Evolutionary conservation across 768 basidiomycete species (phyloP), one percentile per base, ranked within the genome.

Genomic region (Coprinellus micaceus): DNA sequence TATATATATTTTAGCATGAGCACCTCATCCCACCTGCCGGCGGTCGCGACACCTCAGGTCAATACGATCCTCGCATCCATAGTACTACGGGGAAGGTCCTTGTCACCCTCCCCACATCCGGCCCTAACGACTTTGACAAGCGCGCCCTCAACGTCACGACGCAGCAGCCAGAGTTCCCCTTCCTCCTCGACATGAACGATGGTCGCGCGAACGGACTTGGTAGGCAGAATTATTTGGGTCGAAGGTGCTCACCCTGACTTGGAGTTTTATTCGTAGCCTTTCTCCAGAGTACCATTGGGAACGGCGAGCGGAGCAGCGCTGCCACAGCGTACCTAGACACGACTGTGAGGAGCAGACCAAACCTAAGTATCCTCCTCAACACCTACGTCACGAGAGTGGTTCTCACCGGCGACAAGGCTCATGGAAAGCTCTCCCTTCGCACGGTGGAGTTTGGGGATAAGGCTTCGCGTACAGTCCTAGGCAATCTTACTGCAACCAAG

Each of bases 401-500:
- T 22, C 57, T 43, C 37, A 43, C 40, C 7, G 46, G 45, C n/a
- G 37, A 30, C 0, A 19, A 12, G n/a, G 15, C 39, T 12, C 13
- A 53, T 7, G 39, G 51, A 6, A 29, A 49, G 19, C 50, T 43
- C 10, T 21, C 33, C 5, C 60, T 65, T 44, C 57, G 52, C 28
- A 59, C 56, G 0, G 63, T 66, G 2, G 61, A 66, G 53, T 54
- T 59, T 9, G 37, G 44, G 3, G 53, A 40, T 45, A 33, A 22
- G 26, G 19, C 11, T 33, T 11, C 4, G 2, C 22, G 12, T 2
- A 4, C 26, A 29, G 7, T 17, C 25, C 25, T n/a, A 19, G 17
- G 49, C 9, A 22, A 21, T 25, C 29, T 65, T 1, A 63, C 57
- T 1, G 69, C 69, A 0, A 54, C 41, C 0, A 68, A 66, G 21